phyloP scores from a whole-genome alignment of 1,139 yeast genomes.

The Arxiozyma telluris region DNA sequence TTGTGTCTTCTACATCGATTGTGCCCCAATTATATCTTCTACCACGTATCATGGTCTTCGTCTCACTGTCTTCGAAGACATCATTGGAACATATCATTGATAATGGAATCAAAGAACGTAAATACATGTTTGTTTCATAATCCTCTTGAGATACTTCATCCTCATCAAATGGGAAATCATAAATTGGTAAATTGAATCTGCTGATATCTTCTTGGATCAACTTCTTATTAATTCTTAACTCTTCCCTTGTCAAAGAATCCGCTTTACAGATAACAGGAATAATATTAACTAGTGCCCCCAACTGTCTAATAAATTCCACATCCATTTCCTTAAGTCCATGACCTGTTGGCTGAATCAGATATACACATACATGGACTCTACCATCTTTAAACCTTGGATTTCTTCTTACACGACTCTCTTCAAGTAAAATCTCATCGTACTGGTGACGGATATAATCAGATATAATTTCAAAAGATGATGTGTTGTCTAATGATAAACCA shows the following conservation, averaged over 20 bases:
- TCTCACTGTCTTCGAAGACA: conserved; percentile 42
- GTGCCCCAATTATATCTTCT: conserved; percentile 94
- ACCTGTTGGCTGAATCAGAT: conserved; percentile 65
- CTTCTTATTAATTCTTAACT: conserved; percentile 59
- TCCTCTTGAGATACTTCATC: conserved; percentile 64
- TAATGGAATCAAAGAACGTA: conserved; percentile 75
- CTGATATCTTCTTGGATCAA: conserved; percentile 63
- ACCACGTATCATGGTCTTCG: conserved; percentile 58
- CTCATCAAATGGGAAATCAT: conserved; percentile 63
- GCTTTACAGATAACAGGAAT: conserved; percentile 84
- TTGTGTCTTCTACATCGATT: conserved; percentile 80
- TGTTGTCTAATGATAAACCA: conserved; percentile 65
- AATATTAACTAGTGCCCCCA: conserved; percentile 75
- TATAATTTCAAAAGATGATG: conserved; percentile 49
- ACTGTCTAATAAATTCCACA: conserved; percentile 64
- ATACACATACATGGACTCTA: conserved; percentile 64
- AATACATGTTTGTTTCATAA: conserved; percentile 67
- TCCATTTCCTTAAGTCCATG: conserved; percentile 73
- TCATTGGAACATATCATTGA: conserved; percentile 75
- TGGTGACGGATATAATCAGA: conserved; percentile 69
- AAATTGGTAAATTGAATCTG: conserved; percentile 70
- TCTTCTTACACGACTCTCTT: conserved; percentile 85
- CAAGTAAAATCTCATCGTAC: conserved; percentile 81
- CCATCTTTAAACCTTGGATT: conserved; percentile 75
- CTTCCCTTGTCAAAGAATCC: conserved; percentile 74